Base-by-base conservation (phyloP, 2,329 filamentous ascomycete species). In the Hypomyces perniciosus region DNA sequence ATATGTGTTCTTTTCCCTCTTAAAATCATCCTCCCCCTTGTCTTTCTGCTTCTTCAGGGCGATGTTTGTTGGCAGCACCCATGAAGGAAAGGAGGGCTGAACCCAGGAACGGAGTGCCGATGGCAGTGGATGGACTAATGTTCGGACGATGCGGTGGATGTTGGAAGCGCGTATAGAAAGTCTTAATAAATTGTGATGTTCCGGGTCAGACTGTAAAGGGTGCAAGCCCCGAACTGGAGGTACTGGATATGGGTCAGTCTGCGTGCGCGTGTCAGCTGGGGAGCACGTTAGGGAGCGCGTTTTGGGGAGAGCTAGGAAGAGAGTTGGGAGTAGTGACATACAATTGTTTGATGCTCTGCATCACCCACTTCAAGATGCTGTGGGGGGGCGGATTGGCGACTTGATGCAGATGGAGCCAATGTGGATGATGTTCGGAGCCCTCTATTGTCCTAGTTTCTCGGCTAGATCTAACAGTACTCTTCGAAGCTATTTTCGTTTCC, bases 21-120 rank as follows among this genome's bases (percentile, higher is more conserved):
- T n/a, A 27, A 41, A n/a, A 10, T 41, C 3, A 8, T 35, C 33
- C 33, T 35, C 33, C 33, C 33, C 2, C 33, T 12, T 12, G 54
- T 46, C 13, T 44, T 57, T 59, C 38, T 55, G 38, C 46, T 44
- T 49, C 45, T 56, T 60, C 12, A 12, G 8, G 10, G 56, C n/a
- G 35, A 58, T 54, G 13, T 53, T 48, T 9, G 33, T 33, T 4
- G 46, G 6, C 4, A 54, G 51, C 20, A 57, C 13, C 28, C 1
- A n/a, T 44, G 34, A 57, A 13, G 52, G 49, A 44, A 54, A 55
- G n/a, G 6, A 20, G 3, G 5, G 8, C 6, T 43, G 10, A 30
- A 54, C 8, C 44, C 45, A 47, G 40, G 33, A 44, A 40, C 48
- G 30, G 13, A 49, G 20, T 7, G 29, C 12, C 26, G 48, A 47